Conservation (phyloP, 2,329 filamentous ascomycete species). For the Sporothrix globosa region DNA sequence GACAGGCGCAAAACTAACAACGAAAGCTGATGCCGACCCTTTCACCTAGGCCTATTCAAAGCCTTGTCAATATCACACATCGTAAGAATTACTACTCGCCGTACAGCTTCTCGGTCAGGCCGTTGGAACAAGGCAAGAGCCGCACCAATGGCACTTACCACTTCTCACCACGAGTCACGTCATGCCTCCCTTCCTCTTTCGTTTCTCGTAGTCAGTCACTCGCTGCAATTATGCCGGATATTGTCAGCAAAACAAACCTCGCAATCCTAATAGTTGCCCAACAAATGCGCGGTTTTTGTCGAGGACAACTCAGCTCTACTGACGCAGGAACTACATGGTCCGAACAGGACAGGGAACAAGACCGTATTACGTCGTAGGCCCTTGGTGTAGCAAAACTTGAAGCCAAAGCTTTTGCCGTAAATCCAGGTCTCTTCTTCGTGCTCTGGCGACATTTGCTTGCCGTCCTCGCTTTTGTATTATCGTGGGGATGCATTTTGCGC, state of each 20-base stretch:
- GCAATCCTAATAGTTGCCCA: background rate
- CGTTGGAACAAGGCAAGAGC: background rate
- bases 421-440: background rate
- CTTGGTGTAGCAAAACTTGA: background rate
- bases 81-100: background rate
- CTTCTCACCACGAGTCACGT: background rate
- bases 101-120: background rate
- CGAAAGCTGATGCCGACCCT: background rate
- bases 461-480: background rate
- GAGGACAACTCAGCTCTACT: background rate
- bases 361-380: background rate
- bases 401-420: conserved; percentile 8
- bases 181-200: background rate
- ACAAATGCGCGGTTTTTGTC: conserved; percentile 8
- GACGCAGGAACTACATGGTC: background rate
- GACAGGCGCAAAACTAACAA: too few relatives aligned
- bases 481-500: too few relatives aligned
- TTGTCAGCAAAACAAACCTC: background rate
- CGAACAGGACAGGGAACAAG: conserved; percentile 6
- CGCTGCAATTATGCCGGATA: background rate
- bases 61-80: background rate
- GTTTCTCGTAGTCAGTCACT: background rate
- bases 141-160: background rate
- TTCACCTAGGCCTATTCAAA: background rate
- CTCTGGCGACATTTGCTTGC: conserved; percentile 8